phyloP scores from a whole-genome alignment of 148 eudicot genomes.

The Silene latifolia region DNA sequence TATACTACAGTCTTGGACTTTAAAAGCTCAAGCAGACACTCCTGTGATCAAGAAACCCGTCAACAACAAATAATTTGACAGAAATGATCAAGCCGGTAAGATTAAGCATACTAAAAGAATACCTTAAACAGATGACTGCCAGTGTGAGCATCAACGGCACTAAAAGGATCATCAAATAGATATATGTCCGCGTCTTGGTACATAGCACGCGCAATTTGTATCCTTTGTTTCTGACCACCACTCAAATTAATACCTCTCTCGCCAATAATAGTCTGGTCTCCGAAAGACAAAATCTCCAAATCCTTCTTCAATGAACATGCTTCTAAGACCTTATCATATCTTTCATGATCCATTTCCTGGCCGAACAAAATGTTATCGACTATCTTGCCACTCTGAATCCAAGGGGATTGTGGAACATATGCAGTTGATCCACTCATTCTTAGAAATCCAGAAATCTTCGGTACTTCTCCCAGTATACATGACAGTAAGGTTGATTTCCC shows the following conservation, averaged over 20 bases:
- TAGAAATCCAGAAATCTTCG: conserved; percentile 38
- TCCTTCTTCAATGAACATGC: conserved; percentile 58
- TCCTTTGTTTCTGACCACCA: conserved; percentile 65
- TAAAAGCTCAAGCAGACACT: conserved; percentile 53
- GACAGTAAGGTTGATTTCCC: conserved; percentile 56
- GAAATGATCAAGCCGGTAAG: neutral
- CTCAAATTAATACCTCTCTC: conserved; percentile 72
- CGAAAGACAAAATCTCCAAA: conserved; percentile 43
- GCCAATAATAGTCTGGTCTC: conserved; percentile 53
- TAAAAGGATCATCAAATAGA: conserved; percentile 63
- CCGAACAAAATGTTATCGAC: conserved; percentile 53
- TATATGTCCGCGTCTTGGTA: conserved; percentile 56
- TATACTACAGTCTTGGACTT: conserved; percentile 52
- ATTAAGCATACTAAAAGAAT: conserved; percentile 3
- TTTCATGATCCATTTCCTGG: conserved; percentile 37
- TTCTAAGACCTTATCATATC: conserved; percentile 45
- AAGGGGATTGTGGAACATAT: conserved; percentile 53
- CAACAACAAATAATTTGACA: neutral
- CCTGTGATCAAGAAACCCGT: conserved; percentile 32
- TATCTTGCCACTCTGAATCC: conserved; percentile 59
- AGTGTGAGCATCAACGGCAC: conserved; percentile 70
- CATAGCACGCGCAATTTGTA: conserved; percentile 55
- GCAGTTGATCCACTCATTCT: conserved; percentile 49
- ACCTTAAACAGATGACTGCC: conserved; percentile 67
- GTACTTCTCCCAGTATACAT: conserved; percentile 49